Base-by-base conservation (phyloP, 2,329 filamentous ascomycete species). In the Aspergillus sojae region DNA sequence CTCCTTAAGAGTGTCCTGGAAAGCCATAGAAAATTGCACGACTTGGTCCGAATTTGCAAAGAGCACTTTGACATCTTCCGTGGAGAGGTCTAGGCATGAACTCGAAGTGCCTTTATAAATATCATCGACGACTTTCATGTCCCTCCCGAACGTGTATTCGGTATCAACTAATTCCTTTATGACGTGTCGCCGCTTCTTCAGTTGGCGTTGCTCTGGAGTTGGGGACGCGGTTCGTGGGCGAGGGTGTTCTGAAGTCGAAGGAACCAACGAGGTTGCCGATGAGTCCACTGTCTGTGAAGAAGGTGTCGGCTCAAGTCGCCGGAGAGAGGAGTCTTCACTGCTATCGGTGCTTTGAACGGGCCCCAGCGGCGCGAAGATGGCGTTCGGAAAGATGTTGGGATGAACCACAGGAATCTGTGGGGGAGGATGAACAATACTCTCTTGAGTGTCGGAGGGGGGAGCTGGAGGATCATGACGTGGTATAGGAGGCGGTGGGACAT, bases 51-150 rank as follows among this genome's bases (percentile, higher is more conserved):
- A 94, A 73, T 99, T 99, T 66, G 93, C 90, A 77, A 99, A 99
- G 19, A 99, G 88, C 14, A 91, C 85, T 74, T 94, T 96, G 71
- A 96, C 89, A 66, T 96, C 96, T 67, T 94, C 91, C 48, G 87
- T 82, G 50, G 91, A 92, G 32, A 97, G 86, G 67, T 93, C 88
- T 10, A 92, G 88, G 61, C 91, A 93, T 12, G 91, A 91, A 69
- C 91, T 89, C 1, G 93, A 92, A 0, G 95, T 98, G 50, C 92
- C 93, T 78, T 96, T 96, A 83, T 98, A 99, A 60, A 99, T 98
- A 74, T 98, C 94, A 73, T 96, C 93, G 2, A 97, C 91, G 59
- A 99, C 94, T 75, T 94, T 97, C 92, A 99, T 94, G 76, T 99
- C 95, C 67, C 93, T 88, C 62, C 96, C 89, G 78, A 96, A 98